Evolutionary conservation across 164 flowering plant species (phyloP), one percentile per base, ranked within the genome.

Genomic region (Akebia trifoliata): DNA sequence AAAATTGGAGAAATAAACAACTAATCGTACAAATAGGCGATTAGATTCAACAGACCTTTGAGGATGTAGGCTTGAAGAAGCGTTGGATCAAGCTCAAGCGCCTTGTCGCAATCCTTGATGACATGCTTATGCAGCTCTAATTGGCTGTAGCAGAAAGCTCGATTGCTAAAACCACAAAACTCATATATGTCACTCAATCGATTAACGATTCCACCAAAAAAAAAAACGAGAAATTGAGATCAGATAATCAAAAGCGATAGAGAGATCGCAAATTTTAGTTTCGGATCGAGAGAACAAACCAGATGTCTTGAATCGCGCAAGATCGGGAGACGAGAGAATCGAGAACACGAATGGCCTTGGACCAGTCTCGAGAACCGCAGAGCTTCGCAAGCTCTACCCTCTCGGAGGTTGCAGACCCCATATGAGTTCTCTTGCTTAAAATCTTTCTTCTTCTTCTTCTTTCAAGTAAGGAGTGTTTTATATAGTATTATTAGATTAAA

Each of bases 81-180:
- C 37, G 75, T 56, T 17, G 92, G 78, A 50, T 93, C 94, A 30
- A 89, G 81, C 72, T 81, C 77, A 60, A 93, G 80, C 24, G 97
- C 95, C 72, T 56, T 80, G 45, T 93, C 94, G 47, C 97, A 93
- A 65, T 93, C 97, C 79, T 84, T 93, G 56, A 93, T 75, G 54
- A 77, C 90, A 47, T 93, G 98, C 73, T 93, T 93, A 69, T 89
- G 90, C 6, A 93, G 75, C 83, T 89, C 98, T 79, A 93, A 70
- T 69, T 89, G 86, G 66, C 97, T 93, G 62, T 89, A 93, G 68
- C 98, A 93, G 61, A 79, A 93, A 1, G 98, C 98, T 73, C 98
- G 72, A 72, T 89, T 93, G 75, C 98, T 93, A 88, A 20, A 77
- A 67, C 35, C 38, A 47, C 25, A 35, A 20, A 0, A 14, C 15